Base-by-base conservation (phyloP, 2,329 filamentous ascomycete genomes). In the Penicillium sp. region DNA sequence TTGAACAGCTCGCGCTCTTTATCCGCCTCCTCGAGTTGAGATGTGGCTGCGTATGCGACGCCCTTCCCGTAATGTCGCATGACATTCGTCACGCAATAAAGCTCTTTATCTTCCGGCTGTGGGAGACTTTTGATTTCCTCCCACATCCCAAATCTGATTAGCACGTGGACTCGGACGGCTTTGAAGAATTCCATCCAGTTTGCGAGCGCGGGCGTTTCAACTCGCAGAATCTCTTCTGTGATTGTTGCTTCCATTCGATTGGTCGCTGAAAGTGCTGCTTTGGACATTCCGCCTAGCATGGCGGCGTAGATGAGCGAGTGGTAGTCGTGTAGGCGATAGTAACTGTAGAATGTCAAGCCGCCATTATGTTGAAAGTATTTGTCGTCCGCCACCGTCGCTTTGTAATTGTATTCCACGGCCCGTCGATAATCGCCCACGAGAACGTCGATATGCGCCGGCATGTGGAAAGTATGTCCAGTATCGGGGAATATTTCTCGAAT, bases 111-210 rank as follows among this genome's bases (percentile, higher is more conserved):
- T 0, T 69, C 52, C 0, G 86, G 88, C 0, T 87, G 59, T 0
- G 72, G 52, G 0, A 90, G 71, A 0, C 72, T 69, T 13, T 87
- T 71, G n/a, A 92, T 75, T 1, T 90, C 86, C 0, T 84, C 67
- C 89, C 89, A 92, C 11, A 75, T 76, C 0, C 89, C 89, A 60
- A 92, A 92, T 0, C 89, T 84, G 42, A 92, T 79, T 1, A 89
- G 74, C 0, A 86, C 85, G 68, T 93, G 89, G 0, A 87, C 76
- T 2, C 85, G 80, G 65, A 90, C 83, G 1, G 82, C 81, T 1
- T 87, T 71, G 61, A 91, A 91, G 2, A 82, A 83, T 71, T 92
- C 90, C 1, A 91, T 76, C 87, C 88, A 91, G 69, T 92, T 87
- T 1, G 88, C 89, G 85, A 92, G 89, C 0, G 87, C 86, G 0